Conservation (phyloP, 352 stramenopile species). For the Phytophthora melonis region DNA sequence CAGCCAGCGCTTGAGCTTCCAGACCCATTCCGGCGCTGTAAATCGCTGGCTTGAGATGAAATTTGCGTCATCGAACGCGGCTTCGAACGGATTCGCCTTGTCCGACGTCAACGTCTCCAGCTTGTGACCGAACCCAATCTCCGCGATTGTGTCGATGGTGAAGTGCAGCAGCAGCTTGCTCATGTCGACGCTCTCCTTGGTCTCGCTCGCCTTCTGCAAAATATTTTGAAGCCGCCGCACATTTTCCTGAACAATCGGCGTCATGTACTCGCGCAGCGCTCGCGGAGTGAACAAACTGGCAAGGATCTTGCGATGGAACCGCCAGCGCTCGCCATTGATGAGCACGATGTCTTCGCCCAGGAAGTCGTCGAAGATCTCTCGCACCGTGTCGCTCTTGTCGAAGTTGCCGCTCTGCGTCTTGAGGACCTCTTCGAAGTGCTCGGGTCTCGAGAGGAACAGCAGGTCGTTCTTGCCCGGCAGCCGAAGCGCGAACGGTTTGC, state of each 20-base stretch:
- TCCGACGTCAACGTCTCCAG: conserved; percentile 7
- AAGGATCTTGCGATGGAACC: conserved; percentile 41
- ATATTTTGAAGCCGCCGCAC: conserved; percentile 17
- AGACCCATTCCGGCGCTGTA: conserved; percentile 18
- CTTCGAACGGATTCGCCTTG: conserved; percentile 24
- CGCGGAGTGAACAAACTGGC: conserved; percentile 36
- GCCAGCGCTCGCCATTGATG: conserved; percentile 38
- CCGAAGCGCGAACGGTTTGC: conserved; percentile 29
- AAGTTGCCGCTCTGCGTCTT: conserved; percentile 50
- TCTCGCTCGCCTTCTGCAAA: conserved; percentile 11
- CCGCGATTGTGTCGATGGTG: conserved; percentile 38
- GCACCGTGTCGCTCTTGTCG: conserved; percentile 37
- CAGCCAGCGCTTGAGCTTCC: conserved; percentile 40
- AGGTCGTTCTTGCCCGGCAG: conserved; percentile 30
- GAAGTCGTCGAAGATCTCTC: conserved; percentile 34
- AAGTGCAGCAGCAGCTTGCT: conserved; percentile 30
- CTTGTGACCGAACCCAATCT: conserved; percentile 37
- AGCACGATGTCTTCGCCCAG: conserved; percentile 40
- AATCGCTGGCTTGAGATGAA: conserved; percentile 11
- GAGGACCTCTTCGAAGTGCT: conserved; percentile 46
- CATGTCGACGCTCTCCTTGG: conserved; percentile 14
- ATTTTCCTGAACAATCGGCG: conserved; percentile 26
- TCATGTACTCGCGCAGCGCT: conserved; percentile 35
- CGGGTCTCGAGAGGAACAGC: conserved; percentile 29
- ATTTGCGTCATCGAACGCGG: conserved; percentile 28